Conservation (phyloP, 176 grass and related monocot genomes). For the Eragrostis nindensis region DNA sequence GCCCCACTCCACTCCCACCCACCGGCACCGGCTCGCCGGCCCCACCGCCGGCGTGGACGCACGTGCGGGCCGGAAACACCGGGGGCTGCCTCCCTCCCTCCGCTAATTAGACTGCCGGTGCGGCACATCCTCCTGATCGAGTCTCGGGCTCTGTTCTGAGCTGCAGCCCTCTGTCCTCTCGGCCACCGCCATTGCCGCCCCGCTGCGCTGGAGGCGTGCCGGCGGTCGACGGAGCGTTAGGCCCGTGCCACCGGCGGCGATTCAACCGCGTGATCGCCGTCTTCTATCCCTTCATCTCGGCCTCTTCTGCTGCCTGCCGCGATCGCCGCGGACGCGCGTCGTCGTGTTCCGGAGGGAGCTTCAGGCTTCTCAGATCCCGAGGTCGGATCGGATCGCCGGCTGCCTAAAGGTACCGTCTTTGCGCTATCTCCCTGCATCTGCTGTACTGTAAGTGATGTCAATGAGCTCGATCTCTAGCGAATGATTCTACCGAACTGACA, state of each 20-base stretch:
- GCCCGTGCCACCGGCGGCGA: neutral
- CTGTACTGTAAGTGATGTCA: too few species aligned
- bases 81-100: too few species aligned
- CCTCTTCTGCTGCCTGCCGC: neutral
- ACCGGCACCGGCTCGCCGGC: neutral
- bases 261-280: neutral
- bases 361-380: constrained; percentile 28
- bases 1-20: neutral
- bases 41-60: constrained; percentile 36
- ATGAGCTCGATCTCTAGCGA: neutral
- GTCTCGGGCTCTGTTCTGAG: neutral
- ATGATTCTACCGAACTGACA: neutral
- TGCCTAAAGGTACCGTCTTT: constrained; percentile 36
- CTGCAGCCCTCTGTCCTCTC: too few species aligned
- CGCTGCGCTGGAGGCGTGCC: constrained; percentile 24
- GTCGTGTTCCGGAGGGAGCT: neutral
- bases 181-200: constrained; percentile 23
- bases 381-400: constrained; percentile 27
- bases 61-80: neutral
- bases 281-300: neutral
- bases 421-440: neutral
- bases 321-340: neutral
- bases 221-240: neutral
- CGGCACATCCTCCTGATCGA: neutral
- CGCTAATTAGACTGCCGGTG: too few species aligned